Evolutionary conservation across 2,329 filamentous ascomycete genomes (phyloP), one percentile per base, ranked within the genome.

Genomic region (Neofusicoccum kwambonambiense): DNA sequence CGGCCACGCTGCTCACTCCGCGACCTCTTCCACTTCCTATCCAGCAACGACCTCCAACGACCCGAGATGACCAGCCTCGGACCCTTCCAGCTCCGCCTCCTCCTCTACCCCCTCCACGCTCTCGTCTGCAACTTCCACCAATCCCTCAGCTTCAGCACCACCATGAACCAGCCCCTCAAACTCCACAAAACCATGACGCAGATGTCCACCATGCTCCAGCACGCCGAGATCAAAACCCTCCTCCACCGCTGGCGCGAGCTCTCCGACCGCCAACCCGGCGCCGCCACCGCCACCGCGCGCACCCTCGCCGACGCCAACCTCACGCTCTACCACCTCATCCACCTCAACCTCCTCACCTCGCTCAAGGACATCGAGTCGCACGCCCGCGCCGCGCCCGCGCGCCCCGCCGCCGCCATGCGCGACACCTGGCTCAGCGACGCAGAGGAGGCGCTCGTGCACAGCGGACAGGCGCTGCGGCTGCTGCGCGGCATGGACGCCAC

Each of bases 321-420:
- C 17, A 80, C 85, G 5, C 78, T 87, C 15, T 87, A 85, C 69
- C 85, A 88, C 67, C 77, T 87, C 44, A 83, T 87, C 66, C 83
- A 80, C 4, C 79, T 88, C 56, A 86, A 86, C 68, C 80, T 81
- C 3, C 78, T 85, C 31, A 83, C 83, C 31, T 83, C 81, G 70
- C 86, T 87, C 70, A 78, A 81, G 6, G 81, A 83, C 62, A 81
- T 87, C 45, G 85, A 87, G 73, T 77, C 81, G 2, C 76, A 87
- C 3, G 84, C 84, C 1, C 80, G 84, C 2, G 77, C 79, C 22
- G 82, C 85, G 22, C 22, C 22, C 22, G 22, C 22, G 22, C 22
- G 22, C 41, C 76, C 73, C 2, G 77, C 80, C 17, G 77, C 39
- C 17, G 35, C 56, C 56, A 49, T 61, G 64, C 54, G 44, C 2